Evolutionary conservation across 1,284 basidiomycete species (phyloP), one percentile per base, ranked within the genome.

Genomic region (Pterulicium gracile): DNA sequence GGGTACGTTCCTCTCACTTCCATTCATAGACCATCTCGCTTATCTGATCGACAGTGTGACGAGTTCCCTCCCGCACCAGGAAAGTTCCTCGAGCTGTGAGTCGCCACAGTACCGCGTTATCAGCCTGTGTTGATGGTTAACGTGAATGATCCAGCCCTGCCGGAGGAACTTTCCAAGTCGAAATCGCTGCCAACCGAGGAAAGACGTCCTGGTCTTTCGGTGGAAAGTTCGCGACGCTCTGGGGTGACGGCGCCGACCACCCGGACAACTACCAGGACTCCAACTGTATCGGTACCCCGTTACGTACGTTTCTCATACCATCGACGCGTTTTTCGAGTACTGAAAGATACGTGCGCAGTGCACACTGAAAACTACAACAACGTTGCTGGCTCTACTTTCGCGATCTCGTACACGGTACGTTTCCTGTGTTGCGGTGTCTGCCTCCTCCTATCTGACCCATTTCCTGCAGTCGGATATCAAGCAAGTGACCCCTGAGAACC

Each of bases 321-420:
- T 4, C n/a, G n/a, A n/a, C 13, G 17, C 44, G 32, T 24, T 23
- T 23, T 18, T 24, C 32, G 32, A 15, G 12, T 22, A 43, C 14
- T 43, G 18, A 36, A 32, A n/a, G 42, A 10, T 22, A 18, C 42
- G 44, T 41, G 17, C 44, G 24, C 46, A 70, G 68, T 70, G 51
- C 69, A 70, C 50, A 58, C 68, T 1, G 66, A 69, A 50, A 69
- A 70, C 46, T 52, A 65, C 42, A 55, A 61, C 10, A 65, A 58
- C 56, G 68, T 68, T 27, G 66, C 69, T 39, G 69, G 69, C 2
- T 68, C 68, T 34, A 68, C 64, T 3, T 70, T 72, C 45, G 68
- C 67, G 7, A 72, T 72, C 47, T 62, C 69, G n/a, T 72, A 72
- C 50, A 53, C 59, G 23, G 67, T 67, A 45, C 39, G 57, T 46